Evolutionary conservation across 2,329 filamentous ascomycete species (phyloP).

Genomic region (Thermothelomyces thermophilus): DNA sequence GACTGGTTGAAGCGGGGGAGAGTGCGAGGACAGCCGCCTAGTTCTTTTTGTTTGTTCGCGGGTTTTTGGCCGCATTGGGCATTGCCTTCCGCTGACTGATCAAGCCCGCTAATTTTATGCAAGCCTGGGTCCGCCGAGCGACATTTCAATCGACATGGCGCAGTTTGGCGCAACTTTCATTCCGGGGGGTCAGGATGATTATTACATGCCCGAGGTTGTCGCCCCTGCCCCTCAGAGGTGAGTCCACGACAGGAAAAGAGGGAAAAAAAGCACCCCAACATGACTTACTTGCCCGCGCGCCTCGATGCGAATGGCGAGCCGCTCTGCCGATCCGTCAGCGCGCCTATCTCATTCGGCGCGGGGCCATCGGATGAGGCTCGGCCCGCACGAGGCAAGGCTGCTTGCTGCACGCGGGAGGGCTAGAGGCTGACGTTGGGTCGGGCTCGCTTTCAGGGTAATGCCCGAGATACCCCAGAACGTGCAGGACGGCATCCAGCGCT

Average conservation of each 20-base stretch:
- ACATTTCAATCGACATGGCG: slow-evolving; percentile 36
- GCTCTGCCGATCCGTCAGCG: slow-evolving; percentile 10
- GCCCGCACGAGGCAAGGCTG: slow-evolving; percentile 10
- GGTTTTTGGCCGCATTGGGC: slow-evolving; percentile 15
- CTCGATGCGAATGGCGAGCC: neutral
- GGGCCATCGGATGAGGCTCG: slow-evolving; percentile 17
- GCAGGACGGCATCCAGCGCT: slow-evolving; percentile 84
- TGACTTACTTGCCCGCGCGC: neutral
- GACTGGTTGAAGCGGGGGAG: slow-evolving; percentile 12
- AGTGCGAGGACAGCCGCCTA: neutral
- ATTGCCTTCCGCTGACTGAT: slow-evolving; percentile 23
- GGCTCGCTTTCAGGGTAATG: slow-evolving; percentile 62
- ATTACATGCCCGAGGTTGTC: slow-evolving; percentile 54
- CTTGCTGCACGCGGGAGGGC: slow-evolving; percentile 10
- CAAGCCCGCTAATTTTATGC: slow-evolving; percentile 28
- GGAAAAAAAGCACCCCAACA: no score
- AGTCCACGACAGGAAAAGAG: slow-evolving; percentile 25
- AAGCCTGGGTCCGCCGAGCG: slow-evolving; percentile 21
- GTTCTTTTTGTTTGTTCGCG: slow-evolving; percentile 6
- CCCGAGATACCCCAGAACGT: slow-evolving; percentile 95
- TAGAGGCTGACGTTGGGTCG: slow-evolving; percentile 33
- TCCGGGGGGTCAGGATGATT: slow-evolving; percentile 52
- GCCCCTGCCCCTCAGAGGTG: slow-evolving; percentile 53
- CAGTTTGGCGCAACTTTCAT: slow-evolving; percentile 52
- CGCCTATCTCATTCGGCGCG: slow-evolving; percentile 3